Conservation (phyloP, 306 rosid genomes). For the Corylus americana region DNA sequence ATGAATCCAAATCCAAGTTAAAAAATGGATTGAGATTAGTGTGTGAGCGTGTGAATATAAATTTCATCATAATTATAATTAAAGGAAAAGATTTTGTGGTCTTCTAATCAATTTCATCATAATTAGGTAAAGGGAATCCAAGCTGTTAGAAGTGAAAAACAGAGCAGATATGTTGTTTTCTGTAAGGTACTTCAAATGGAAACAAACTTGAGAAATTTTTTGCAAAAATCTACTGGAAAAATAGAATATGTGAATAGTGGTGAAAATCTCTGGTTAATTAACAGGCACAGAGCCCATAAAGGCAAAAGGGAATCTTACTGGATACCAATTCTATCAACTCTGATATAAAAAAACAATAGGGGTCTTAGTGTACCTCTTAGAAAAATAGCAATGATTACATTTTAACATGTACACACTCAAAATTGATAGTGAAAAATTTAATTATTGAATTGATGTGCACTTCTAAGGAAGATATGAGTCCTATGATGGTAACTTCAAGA, state of each 20-base stretch:
- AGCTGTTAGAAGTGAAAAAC: neutral
- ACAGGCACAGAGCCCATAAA: neutral
- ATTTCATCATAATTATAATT: neutral
- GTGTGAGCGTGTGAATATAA: neutral
- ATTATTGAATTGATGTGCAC: neutral
- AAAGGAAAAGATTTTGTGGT: neutral
- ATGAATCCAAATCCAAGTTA: neutral
- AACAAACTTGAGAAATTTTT: neutral
- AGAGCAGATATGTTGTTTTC: neutral
- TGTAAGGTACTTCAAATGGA: neutral
- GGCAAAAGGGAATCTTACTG: neutral
- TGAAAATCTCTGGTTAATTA: neutral
- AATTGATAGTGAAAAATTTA: neutral
- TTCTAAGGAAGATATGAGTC: slow-evolving; percentile 1
- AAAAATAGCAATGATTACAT: neutral
- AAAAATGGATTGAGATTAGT: too few species aligned
- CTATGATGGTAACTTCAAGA: neutral
- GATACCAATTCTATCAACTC: neutral
- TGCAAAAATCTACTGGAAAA: neutral
- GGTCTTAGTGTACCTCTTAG: neutral
- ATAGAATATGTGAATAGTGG: neutral
- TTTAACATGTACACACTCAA: neutral
- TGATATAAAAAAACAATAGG: neutral
- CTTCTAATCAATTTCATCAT: neutral
- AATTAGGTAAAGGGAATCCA: slow-evolving; percentile 3